phyloP scores from a whole-genome alignment of 495 filamentous ascomycete species.

The Friedmanniomyces simplex region DNA sequence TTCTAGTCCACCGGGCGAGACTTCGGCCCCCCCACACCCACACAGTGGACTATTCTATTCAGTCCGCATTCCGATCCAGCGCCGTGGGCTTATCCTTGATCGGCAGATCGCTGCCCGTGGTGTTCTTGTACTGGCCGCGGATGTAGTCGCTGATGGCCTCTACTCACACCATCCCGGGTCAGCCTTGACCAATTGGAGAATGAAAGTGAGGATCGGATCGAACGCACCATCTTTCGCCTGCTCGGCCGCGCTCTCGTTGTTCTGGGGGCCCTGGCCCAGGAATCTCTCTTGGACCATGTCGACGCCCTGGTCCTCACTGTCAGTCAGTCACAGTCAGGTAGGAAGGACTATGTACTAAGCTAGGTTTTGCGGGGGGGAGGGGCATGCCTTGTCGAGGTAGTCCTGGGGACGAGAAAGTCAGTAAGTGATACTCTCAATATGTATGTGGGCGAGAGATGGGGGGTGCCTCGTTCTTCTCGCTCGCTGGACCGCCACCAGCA shows the following conservation, averaged over 20 bases:
- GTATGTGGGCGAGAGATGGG: too few species aligned
- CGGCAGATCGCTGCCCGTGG: conserved; percentile 51
- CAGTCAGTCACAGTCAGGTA: too few species aligned
- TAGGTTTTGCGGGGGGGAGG: too few species aligned
- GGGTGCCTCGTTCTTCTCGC: conserved; percentile 50
- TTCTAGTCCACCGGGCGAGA: too few species aligned
- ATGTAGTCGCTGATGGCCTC: conserved; percentile 36
- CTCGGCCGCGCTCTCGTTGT: conserved; percentile 60
- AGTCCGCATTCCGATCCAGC: conserved; percentile 23
- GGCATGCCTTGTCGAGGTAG: conserved; percentile 43
- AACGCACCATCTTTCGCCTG: conserved; percentile 54
- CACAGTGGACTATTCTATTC: too few species aligned
- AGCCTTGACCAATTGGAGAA: background rate
- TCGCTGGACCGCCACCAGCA: conserved; percentile 52
- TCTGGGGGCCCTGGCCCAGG: conserved; percentile 53
- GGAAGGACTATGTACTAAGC: too few species aligned
- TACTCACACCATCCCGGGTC: too few species aligned
- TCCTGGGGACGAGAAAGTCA: background rate
- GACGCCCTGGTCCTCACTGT: too few species aligned
- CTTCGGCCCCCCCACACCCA: too few species aligned
- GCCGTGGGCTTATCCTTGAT: conserved; percentile 51
- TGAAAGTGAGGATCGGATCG: conserved; percentile 36
- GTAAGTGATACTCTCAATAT: background rate
- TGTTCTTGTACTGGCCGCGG: conserved; percentile 50
- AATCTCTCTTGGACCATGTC: conserved; percentile 58